These are phyloP conservation scores for Spergularia bocconei DNA, from an alignment of 148 eudicot species.

Conservation along the genomic window DNA sequence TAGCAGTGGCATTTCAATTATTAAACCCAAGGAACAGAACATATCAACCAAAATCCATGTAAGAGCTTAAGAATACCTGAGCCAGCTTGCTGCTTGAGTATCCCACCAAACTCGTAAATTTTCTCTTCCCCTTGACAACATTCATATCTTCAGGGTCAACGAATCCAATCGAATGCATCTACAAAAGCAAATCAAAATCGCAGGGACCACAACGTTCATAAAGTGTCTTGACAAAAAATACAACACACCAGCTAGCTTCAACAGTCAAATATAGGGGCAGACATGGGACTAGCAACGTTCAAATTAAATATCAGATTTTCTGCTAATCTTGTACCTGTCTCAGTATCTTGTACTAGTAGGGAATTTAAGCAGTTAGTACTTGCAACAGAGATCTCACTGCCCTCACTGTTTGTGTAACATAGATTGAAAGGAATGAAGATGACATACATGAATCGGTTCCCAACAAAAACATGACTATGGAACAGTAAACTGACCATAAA, in stretches of 20 bases:
- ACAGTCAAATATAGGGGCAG: background rate
- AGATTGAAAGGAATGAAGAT: no score
- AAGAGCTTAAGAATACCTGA: constrained; percentile 49
- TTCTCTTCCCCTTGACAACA: constrained; percentile 66
- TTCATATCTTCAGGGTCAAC: constrained; percentile 97
- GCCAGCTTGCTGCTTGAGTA: constrained; percentile 92
- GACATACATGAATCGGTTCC: no score
- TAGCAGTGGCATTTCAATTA: background rate
- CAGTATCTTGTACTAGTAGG: no score
- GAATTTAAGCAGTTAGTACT: no score
- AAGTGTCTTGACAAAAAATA: background rate
- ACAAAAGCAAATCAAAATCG: constrained; percentile 8
- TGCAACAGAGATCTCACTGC: no score
- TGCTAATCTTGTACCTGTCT: background rate
- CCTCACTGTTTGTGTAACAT: no score
- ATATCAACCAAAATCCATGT: background rate
- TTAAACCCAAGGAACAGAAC: background rate
- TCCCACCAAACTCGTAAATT: constrained; percentile 76
- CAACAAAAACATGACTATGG: no score
- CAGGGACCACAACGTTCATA: background rate
- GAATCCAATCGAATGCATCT: constrained; percentile 93
- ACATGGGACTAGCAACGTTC: background rate
- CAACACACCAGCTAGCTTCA: background rate
- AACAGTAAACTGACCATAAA: no score
- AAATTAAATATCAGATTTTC: background rate